Base-by-base conservation (phyloP, 306 rosid genomes). In the Urtica urens region DNA sequence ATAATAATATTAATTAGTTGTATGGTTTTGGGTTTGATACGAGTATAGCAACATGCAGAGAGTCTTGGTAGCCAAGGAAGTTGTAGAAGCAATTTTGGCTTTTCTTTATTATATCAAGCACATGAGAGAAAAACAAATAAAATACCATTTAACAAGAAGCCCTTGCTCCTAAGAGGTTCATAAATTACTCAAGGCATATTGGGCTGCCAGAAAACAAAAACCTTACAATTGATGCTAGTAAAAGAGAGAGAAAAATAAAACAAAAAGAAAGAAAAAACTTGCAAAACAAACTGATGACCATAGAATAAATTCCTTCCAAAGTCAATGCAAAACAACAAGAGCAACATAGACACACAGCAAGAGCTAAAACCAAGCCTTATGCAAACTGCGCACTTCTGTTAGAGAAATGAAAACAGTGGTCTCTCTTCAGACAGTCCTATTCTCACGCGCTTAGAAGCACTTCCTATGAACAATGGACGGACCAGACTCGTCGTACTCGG, bases 381-480 rank as follows among this genome's bases (percentile, higher is more conserved):
- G 58, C 73, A 46, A 67, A 54, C 57, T 57, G 64, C 68, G 64
- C 68, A 57, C 45, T 53, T 66, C 53, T 62, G 69, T 67, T 49
- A 14, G 34, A 55, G 43, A 67, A 64, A 59, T 34, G 55, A 66
- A 46, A 35, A 49, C 57, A 61, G 49, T 27, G 58, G 25, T 44
- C 49, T 53, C 67, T 61, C 65, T 65, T 31, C 64, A 57, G n/a
- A 66, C 44, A 64, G 57, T 55, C 70, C 77, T 67, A 57, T 46
- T 60, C 57, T 56, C 59, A 22, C 33, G 39, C 67, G 58, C 40
- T 60, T 81, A 90, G 80, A 88, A 88, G 95, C 97, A 90, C 64
- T 90, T 90, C 85, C 97, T 74, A 55, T 90, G 95, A 54, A 90
- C 97, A 55, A 90, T 90, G 29, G 97, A 90, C 46, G 97, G 97